phyloP scores from a whole-genome alignment of 441 rosid species.

The Pelargonium australe region DNA sequence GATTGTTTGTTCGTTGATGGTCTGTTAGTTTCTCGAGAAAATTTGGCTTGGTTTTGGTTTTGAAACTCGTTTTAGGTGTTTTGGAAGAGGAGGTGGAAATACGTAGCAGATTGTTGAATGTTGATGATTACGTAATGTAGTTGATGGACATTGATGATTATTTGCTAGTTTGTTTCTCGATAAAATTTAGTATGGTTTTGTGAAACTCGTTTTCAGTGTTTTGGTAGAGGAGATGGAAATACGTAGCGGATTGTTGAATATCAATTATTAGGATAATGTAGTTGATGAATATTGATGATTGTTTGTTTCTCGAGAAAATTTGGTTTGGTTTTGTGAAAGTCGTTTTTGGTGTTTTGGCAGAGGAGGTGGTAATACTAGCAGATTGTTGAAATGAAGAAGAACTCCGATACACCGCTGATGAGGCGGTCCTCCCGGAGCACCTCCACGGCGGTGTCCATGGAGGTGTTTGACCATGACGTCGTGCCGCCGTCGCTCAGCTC shows the following conservation, averaged over 20 bases:
- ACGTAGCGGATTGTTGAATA: neutral
- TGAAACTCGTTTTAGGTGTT: neutral
- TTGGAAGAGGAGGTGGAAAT: neutral
- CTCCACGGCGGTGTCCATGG: conserved; percentile 75
- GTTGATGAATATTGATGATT: neutral
- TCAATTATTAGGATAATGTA: neutral
- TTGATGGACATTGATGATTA: no score
- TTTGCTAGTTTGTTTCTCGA: neutral
- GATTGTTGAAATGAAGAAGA: neutral
- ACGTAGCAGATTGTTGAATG: neutral
- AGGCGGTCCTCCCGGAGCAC: conserved; percentile 92
- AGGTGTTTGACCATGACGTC: conserved; percentile 90
- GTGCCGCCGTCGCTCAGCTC: conserved; percentile 82
- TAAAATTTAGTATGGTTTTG: no score
- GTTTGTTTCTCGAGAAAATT: neutral
- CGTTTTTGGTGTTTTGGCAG: neutral
- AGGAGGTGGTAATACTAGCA: no score
- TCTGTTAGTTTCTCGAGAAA: neutral
- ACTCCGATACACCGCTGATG: conserved; percentile 24
- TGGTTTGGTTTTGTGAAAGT: neutral
- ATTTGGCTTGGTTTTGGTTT: neutral
- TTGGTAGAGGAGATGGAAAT: neutral
- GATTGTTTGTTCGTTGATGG: neutral
- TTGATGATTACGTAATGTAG: no score
- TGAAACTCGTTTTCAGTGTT: neutral